A percentile compares a stretch with the other conserved stretches of the same genome.
These are phyloP conservation scores for Alectoria sarmentosa DNA, from an alignment of 495 filamentous ascomycete species.

Conservation along the genomic window DNA sequence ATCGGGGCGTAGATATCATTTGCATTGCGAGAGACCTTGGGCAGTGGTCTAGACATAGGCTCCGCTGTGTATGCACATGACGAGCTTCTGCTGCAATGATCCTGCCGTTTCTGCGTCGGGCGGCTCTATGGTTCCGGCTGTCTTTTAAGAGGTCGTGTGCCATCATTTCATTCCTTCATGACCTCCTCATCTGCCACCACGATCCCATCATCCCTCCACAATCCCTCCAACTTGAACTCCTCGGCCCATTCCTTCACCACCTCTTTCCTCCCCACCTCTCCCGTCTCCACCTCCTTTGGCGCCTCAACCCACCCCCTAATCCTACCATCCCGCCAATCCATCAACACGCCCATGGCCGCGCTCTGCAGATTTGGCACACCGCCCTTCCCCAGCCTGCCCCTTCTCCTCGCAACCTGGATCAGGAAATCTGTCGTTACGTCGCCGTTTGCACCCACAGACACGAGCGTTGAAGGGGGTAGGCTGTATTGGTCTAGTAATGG, in stretches of 20 bases:
- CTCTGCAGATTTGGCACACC: slow-evolving; percentile 82
- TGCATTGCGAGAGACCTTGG: background rate
- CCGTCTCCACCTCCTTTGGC: slow-evolving; percentile 39
- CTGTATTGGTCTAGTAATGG: slow-evolving; percentile 78
- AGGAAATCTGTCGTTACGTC: slow-evolving; percentile 89
- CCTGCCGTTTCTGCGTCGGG: background rate
- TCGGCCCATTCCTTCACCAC: slow-evolving; percentile 90
- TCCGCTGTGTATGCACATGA: too few relatives aligned
- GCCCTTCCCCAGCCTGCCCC: slow-evolving; percentile 80
- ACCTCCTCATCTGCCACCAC: slow-evolving; percentile 30
- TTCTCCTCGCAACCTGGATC: slow-evolving; percentile 86
- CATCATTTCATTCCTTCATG: slow-evolving; percentile 21
- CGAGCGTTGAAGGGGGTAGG: slow-evolving; percentile 58
- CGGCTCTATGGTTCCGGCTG: background rate
- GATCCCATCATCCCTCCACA: slow-evolving; percentile 66
- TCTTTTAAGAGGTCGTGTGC: background rate
- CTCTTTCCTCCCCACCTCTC: slow-evolving; percentile 48
- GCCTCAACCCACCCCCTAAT: slow-evolving; percentile 89
- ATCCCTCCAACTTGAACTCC: slow-evolving; percentile 91
- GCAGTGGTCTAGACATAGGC: too few relatives aligned
- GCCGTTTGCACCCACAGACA: slow-evolving; percentile 47
- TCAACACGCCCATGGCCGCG: slow-evolving; percentile 87
- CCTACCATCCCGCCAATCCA: slow-evolving; percentile 90
- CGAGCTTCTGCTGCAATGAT: background rate
- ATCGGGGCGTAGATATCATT: background rate